Percentiles rank a stretch among this genome's conserved stretches.
phyloP scores from a whole-genome alignment of 176 grass and related monocot genomes.

The Phragmites australis region DNA sequence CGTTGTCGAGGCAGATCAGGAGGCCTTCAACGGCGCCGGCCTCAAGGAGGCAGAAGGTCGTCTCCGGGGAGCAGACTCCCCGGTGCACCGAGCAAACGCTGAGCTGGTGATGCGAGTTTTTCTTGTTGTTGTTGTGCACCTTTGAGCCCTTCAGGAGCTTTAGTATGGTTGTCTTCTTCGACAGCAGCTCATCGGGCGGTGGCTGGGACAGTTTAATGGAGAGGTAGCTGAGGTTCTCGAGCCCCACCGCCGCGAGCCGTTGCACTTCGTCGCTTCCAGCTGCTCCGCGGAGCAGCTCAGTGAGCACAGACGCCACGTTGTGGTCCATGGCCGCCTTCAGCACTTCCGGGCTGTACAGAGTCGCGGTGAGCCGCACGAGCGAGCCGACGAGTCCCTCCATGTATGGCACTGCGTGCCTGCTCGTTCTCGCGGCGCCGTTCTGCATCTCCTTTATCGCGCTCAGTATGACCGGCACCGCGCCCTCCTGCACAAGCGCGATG shows the following conservation, averaged over 20 bases:
- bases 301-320: constrained; percentile 56
- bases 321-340: constrained; percentile 51
- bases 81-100: constrained; percentile 65
- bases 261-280: constrained; percentile 63
- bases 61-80: constrained; percentile 52
- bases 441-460: constrained; percentile 53
- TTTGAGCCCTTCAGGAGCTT: constrained; percentile 52
- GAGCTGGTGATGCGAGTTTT: background rate
- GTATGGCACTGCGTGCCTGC: constrained; percentile 50
- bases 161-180: constrained; percentile 56
- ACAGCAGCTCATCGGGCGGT: constrained; percentile 33
- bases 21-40: constrained; percentile 56
- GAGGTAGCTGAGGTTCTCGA: constrained; percentile 76
- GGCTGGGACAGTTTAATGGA: constrained; percentile 71
- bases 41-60: constrained; percentile 73
- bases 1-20: constrained; percentile 60
- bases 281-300: constrained; percentile 47
- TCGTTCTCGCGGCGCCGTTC: constrained; percentile 42
- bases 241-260: constrained; percentile 61
- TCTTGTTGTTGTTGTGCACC: constrained; percentile 43
- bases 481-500: constrained; percentile 57
- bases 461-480: constrained; percentile 48
- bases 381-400: constrained; percentile 74
- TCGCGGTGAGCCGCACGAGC: constrained; percentile 70
- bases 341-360: constrained; percentile 68